Base-by-base conservation (phyloP, 2,329 filamentous ascomycete genomes). In the Ascochyta koolunga region DNA sequence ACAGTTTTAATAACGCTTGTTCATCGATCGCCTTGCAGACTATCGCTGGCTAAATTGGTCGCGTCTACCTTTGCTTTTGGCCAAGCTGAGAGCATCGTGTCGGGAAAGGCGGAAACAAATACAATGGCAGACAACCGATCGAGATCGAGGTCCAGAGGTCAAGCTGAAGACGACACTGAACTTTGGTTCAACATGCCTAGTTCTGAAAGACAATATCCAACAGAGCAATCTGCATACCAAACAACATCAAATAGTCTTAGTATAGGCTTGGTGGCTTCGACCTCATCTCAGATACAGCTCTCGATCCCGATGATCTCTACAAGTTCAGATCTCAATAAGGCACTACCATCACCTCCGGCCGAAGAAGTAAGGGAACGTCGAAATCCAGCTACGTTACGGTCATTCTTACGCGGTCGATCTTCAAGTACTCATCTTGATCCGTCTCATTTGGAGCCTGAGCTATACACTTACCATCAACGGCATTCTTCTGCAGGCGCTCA, bases 101-200 rank as follows among this genome's bases (percentile, higher is more conserved):
- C 6, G n/a, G 24, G 11, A 21, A 11, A 24, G 22, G 13, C n/a
- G n/a, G 15, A n/a, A 31, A 19, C n/a, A 6, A 24, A 2, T 15
- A 21, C 40, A 25, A 73, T 72, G 69, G 61, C 67, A 39, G 50
- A 65, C 41, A 48, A 57, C 11, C 39, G 55, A 36, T 36, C 54
- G 55, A 36, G 43, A 42, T 44, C 48, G 18, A 56, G 62, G 38
- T 53, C 56, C 18, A 37, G 54, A 46, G 61, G 59, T 43, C 61
- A 36, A 31, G 50, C 44, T 24, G 57, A 56, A 51, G 58, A 62
- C 25, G 61, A 65, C 21, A 61, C 59, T 6, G 69, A 73, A 42
- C 54, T 74, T 21, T 74, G 71, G 71, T 66, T 71, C 38, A 65
- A 55, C 27, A 62, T 66, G 61, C 60, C 69, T 11, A 62, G 61